Conservation (phyloP, 495 filamentous ascomycete genomes). For the Peziza echinospora region DNA sequence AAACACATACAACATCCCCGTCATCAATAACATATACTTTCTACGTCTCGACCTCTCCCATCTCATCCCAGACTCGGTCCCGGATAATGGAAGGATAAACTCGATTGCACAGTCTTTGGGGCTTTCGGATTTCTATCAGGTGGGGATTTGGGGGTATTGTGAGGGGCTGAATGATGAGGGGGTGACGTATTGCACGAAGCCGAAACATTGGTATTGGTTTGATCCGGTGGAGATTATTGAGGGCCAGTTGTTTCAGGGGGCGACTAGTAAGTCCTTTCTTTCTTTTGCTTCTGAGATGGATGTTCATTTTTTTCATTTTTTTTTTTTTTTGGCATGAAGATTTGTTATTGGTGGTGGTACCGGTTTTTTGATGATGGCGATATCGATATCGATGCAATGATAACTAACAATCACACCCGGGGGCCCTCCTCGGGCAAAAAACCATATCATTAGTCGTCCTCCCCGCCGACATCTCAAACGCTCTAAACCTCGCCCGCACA, state of each 20-base stretch:
- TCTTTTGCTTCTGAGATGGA: too few species aligned
- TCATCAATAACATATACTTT: not conserved
- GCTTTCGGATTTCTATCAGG: conserved; percentile 82
- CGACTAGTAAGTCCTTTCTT: conserved; percentile 48
- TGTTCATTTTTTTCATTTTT: too few species aligned
- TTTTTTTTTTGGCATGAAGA: too few species aligned
- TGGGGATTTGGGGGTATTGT: conserved; percentile 78
- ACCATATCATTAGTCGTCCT: too few species aligned
- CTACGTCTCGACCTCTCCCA: conserved; percentile 42
- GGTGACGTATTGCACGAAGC: conserved; percentile 50
- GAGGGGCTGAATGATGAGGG: conserved; percentile 55
- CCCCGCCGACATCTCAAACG: conserved; percentile 44
- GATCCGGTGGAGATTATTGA: conserved; percentile 65
- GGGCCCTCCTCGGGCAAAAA: too few species aligned
- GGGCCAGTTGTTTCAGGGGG: conserved; percentile 55
- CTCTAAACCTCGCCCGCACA: conserved; percentile 49
- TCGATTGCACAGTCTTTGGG: conserved; percentile 72
- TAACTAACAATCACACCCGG: too few species aligned
- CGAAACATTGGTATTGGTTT: conserved; percentile 61
- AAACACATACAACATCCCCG: not conserved
- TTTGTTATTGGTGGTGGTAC: too few species aligned
- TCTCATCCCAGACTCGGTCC: conserved; percentile 54
- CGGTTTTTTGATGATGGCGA: too few species aligned
- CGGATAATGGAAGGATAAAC: conserved; percentile 61
- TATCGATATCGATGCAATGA: too few species aligned